Base-by-base conservation (phyloP, 805 yeast genomes). In the Wickerhamiella lipophila region DNA sequence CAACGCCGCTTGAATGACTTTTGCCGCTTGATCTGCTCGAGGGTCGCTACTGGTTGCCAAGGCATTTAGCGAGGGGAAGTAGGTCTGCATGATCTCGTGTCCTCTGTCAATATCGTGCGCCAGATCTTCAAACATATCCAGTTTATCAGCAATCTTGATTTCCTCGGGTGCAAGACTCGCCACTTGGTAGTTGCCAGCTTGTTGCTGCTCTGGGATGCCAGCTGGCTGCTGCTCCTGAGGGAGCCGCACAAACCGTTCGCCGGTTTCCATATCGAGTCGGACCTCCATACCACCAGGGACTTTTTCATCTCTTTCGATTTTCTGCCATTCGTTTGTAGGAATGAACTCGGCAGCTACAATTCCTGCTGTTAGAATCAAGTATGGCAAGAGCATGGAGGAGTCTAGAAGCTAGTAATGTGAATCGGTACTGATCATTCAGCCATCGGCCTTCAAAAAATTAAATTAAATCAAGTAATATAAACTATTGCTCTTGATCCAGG, bases 221-320 rank as follows among this genome's bases (percentile, higher is more conserved):
- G n/a, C n/a, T n/a, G n/a, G n/a, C n/a, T 60, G 66, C 4, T 60
- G 59, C 23, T 68, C 73, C 15, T 32, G 38, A 15, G 77, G 56
- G 4, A 81, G 52, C 55, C 77, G 82, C 1, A 95, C 96, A 62
- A 81, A 83, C 56, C 73, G 76, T 23, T 66, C 63, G 16, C 81
- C 79, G 0, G 87, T 78, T n/a, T 80, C 84, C 50, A 87, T 64
- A 60, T 85, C 80, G 55, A 88, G 57, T 54, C 84, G 70, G 11
- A 87, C 76, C 62, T 83, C 88, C 29, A 83, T 64, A 0, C 96
- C 97, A 6, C 75, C 75, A 0, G 96, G 95, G 3, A 88, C 71
- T 6, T 74, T 71, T 58, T 85, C 95, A n/a, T 79, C 86, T 43
- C 75, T 79, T 55, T 66, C 70, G 4, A 88, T 74, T 1, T 60